Evolutionary conservation across 257 asterid species (phyloP), one percentile per base, ranked within the genome.

Genomic region (Eucommia ulmoides): DNA sequence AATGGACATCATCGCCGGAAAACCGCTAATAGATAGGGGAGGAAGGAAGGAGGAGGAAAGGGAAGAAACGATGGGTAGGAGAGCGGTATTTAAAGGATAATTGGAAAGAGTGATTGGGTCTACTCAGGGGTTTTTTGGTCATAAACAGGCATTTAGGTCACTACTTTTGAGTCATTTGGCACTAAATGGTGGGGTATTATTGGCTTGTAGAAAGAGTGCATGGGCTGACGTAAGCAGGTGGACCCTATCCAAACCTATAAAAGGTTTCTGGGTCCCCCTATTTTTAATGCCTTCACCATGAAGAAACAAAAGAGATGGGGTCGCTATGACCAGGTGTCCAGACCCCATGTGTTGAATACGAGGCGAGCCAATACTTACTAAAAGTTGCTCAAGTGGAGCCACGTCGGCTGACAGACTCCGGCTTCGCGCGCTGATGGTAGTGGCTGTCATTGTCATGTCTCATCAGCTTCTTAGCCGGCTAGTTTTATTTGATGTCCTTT

Each of bases 91-190:
- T 81, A 88, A 20, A 41, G 74, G 50, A n/a, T 24, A 53, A 59
- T 16, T 3, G 46, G 26, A 23, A 45, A 61, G 21, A 1, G 62
- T 22, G 58, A 6, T 53, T 70, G 25, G 74, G 63, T 64, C 75
- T 55, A 44, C 48, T 0, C 1, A 53, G 42, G 93, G 94, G 67
- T 23, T 52, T n/a, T 72, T 64, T 49, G n/a, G 94, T 76, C 52
- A 65, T 38, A 51, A 23, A 1, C 0, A 1, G 2, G 0, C 0
- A 10, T 45, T n/a, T 10, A 1, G 9, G 44, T 17, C 5, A 15
- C 1, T 20, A 50, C 86, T 80, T 80, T 76, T 70, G 93, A 80
- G 94, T 82, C 93, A 78, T 69, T 56, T 58, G 63, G 67, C 92
- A 81, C 79, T 70, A 68, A 35, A 23, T 45, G 61, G 73, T 72